Conservation (phyloP, 2,329 filamentous ascomycete genomes). For the Cercospora brassicicola region DNA sequence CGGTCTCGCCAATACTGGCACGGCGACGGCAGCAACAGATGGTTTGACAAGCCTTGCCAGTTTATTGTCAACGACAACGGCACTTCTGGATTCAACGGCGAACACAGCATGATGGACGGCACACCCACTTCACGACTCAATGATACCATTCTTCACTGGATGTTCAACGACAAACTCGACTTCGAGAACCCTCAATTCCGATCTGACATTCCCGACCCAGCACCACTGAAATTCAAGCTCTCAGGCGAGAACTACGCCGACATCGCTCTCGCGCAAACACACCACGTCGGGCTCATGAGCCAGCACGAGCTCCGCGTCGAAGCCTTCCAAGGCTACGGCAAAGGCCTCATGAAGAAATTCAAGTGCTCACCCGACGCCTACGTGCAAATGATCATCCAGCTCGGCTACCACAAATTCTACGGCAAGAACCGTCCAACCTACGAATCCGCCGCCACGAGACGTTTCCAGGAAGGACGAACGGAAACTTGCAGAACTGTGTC, state of each 20-base stretch:
- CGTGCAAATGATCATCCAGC: constrained; percentile 97
- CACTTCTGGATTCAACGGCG: constrained; percentile 94
- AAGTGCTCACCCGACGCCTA: constrained; percentile 97
- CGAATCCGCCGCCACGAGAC: constrained; percentile 90
- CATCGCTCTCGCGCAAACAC: constrained; percentile 72
- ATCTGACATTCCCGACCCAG: constrained; percentile 79
- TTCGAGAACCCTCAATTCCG: constrained; percentile 76
- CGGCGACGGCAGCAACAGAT: constrained; percentile 90
- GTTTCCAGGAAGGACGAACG: constrained; percentile 94
- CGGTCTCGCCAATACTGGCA: constrained; percentile 97
- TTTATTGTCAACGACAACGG: constrained; percentile 99
- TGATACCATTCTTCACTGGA: constrained; percentile 87
- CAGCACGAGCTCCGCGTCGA: constrained; percentile 91
- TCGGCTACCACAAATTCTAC: constrained; percentile 98
- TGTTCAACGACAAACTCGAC: constrained; percentile 92
- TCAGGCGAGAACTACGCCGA: constrained; percentile 71
- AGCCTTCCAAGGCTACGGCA: constrained; percentile 95
- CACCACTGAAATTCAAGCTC: constrained; percentile 74
- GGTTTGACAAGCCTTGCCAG: constrained; percentile 97
- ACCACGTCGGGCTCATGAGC: constrained; percentile 79
- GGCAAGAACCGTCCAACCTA: constrained; percentile 97
- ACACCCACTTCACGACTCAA: constrained; percentile 96
- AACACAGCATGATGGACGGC: constrained; percentile 99
- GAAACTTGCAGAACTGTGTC: constrained; percentile 93
- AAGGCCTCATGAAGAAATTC: constrained; percentile 99